Conservation (phyloP, 1,139 yeast genomes). For the Lodderomyces margitis region DNA sequence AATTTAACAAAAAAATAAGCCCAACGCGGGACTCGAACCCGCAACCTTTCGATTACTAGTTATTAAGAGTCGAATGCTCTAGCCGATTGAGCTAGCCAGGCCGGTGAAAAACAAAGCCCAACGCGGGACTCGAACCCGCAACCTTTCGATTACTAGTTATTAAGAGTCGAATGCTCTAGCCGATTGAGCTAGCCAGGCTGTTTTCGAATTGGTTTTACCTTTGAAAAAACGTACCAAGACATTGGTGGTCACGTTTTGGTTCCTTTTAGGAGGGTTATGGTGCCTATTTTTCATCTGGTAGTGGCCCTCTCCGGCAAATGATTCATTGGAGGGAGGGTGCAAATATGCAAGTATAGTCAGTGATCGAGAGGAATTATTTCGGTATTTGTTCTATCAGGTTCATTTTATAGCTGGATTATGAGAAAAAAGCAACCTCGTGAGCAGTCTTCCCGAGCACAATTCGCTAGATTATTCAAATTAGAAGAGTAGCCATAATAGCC, state of each 20-base stretch:
- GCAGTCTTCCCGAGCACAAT: too few species aligned
- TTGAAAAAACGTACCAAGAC: neutral
- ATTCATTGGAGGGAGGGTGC: too few species aligned
- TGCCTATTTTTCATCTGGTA: too few species aligned
- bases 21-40: conserved; percentile 55
- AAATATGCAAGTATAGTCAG: too few species aligned
- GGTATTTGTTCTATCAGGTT: too few species aligned
- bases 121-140: conserved; percentile 56
- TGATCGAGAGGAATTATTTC: too few species aligned
- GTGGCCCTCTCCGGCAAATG: too few species aligned
- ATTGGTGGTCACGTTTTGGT: neutral
- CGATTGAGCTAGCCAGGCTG: conserved; percentile 7
- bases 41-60: conserved; percentile 42
- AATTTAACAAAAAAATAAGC: conserved; percentile 27
- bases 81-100: conserved; percentile 4
- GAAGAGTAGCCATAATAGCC: too few species aligned
- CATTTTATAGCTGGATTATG: too few species aligned
- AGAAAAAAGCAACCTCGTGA: too few species aligned
- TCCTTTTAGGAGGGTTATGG: too few species aligned
- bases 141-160: conserved; percentile 34
- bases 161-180: conserved; percentile 7
- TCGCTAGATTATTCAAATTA: too few species aligned
- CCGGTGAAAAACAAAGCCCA: conserved; percentile 31
- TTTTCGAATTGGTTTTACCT: neutral
- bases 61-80: conserved; percentile 2